Evolutionary conservation across 257 asterid genomes (phyloP).

Genomic region (Petunia axillaris): DNA sequence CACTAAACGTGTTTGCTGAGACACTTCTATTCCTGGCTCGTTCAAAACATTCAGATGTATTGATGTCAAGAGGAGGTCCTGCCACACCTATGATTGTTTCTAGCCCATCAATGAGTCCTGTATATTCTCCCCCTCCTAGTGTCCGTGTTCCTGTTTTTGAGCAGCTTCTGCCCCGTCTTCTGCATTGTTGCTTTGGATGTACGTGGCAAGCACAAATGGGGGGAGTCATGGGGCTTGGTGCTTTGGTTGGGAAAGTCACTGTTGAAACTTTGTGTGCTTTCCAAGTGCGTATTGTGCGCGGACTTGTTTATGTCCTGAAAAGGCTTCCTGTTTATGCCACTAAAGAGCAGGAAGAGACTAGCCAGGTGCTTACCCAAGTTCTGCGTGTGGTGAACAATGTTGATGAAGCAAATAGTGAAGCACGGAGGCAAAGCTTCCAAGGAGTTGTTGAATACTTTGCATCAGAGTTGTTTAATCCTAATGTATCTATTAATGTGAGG

Average conservation of each 20-base stretch:
- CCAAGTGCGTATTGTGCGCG: slow-evolving; percentile 91
- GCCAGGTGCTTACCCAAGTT: slow-evolving; percentile 96
- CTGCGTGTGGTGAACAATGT: slow-evolving; percentile 96
- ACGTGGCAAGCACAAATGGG: slow-evolving; percentile 99
- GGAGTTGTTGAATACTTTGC: slow-evolving; percentile 96
- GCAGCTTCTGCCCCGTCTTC: slow-evolving; percentile 91
- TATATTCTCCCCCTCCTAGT: slow-evolving; percentile 96
- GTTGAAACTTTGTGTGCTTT: slow-evolving; percentile 81
- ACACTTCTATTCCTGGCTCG: slow-evolving; percentile 91
- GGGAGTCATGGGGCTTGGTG: slow-evolving; percentile 97
- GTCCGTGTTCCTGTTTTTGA: slow-evolving; percentile 95
- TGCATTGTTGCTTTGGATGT: slow-evolving; percentile 94
- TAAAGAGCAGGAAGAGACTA: slow-evolving; percentile 96
- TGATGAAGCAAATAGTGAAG: slow-evolving; percentile 96
- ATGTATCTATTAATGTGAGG: slow-evolving; percentile 85
- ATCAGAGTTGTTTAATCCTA: slow-evolving; percentile 86
- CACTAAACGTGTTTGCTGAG: slow-evolving; percentile 77
- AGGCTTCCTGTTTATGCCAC: slow-evolving; percentile 92
- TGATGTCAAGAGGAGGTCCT: slow-evolving; percentile 88
- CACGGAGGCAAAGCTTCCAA: slow-evolving; percentile 93
- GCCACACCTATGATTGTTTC: slow-evolving; percentile 96
- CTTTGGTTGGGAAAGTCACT: slow-evolving; percentile 93
- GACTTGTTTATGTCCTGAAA: slow-evolving; percentile 90
- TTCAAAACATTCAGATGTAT: slow-evolving; percentile 75
- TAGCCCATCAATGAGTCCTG: slow-evolving; percentile 99